Evolutionary conservation across 139 green algal species (phyloP).

Genomic region (Mesotaenium endlicherianum): DNA sequence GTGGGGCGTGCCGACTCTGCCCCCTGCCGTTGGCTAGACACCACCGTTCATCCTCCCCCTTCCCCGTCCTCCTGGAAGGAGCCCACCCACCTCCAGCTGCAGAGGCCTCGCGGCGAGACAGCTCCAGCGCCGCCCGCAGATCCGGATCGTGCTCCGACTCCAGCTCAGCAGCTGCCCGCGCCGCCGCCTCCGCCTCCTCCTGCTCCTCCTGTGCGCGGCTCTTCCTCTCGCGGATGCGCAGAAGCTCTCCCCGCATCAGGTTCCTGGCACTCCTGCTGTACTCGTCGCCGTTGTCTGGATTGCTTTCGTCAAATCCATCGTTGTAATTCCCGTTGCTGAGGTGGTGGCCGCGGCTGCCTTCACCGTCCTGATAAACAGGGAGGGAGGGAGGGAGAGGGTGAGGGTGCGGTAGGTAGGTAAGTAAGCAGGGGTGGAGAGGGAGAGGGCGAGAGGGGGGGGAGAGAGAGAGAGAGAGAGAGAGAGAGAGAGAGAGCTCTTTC

Average conservation of each 20-base stretch:
- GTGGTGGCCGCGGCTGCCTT: background rate
- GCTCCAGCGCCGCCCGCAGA: background rate
- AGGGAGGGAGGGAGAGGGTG: too few species aligned
- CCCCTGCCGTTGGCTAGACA: too few species aligned
- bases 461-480: background rate
- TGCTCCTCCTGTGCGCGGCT: background rate
- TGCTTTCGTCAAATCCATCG: background rate
- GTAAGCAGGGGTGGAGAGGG: background rate
- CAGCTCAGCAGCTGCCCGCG: background rate
- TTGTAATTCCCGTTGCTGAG: background rate
- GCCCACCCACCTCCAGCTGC: too few species aligned
- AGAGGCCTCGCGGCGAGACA: background rate
- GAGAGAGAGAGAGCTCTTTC: background rate
- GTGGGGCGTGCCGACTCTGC: too few species aligned
- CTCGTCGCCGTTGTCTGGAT: background rate
- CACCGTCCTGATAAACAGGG: background rate
- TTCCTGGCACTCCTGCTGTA: background rate
- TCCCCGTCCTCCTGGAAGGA: too few species aligned
- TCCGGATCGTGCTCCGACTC: conserved; percentile 3
- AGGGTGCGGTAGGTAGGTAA: too few species aligned
- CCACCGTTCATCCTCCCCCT: too few species aligned
- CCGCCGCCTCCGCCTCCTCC: too few species aligned
- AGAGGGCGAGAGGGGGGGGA: background rate
- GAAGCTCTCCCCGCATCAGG: background rate
- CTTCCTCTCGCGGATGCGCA: background rate